Evolutionary conservation across 176 grass and related monocot species (phyloP).

Genomic region (Oryza officinalis): DNA sequence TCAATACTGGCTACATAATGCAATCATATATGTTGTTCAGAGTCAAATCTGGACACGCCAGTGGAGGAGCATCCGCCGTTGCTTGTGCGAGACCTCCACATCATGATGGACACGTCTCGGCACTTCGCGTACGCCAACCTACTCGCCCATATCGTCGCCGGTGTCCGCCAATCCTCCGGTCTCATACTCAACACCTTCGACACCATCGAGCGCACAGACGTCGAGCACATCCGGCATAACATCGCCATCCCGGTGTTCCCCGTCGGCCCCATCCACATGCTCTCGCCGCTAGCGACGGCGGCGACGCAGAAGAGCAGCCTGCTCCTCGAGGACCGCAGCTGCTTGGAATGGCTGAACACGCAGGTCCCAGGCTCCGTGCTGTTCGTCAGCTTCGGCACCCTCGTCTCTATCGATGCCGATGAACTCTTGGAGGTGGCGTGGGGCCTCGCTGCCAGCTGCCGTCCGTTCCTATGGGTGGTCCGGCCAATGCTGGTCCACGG

Average conservation of each 20-base stretch:
- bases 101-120: neutral
- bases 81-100: neutral
- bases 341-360: constrained; percentile 25
- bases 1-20: neutral
- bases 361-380: neutral
- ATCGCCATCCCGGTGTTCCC: constrained; percentile 4
- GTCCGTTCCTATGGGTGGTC: constrained; percentile 38
- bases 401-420: neutral
- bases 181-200: neutral
- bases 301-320: neutral
- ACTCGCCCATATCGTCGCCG: neutral
- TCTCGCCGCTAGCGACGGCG: neutral
- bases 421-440: neutral
- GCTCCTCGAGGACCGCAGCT: constrained; percentile 1
- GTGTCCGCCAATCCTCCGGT: neutral
- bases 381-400: constrained; percentile 15
- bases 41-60: neutral
- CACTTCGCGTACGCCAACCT: neutral
- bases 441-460: neutral
- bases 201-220: neutral
- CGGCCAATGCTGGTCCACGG: neutral
- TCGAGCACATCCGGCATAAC: neutral
- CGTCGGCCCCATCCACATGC: constrained; percentile 15
- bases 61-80: neutral
- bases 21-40: neutral